These are phyloP conservation scores for Penicillium sp. DNA, from an alignment of 2,329 filamentous ascomycete species.

Conservation along the genomic window DNA sequence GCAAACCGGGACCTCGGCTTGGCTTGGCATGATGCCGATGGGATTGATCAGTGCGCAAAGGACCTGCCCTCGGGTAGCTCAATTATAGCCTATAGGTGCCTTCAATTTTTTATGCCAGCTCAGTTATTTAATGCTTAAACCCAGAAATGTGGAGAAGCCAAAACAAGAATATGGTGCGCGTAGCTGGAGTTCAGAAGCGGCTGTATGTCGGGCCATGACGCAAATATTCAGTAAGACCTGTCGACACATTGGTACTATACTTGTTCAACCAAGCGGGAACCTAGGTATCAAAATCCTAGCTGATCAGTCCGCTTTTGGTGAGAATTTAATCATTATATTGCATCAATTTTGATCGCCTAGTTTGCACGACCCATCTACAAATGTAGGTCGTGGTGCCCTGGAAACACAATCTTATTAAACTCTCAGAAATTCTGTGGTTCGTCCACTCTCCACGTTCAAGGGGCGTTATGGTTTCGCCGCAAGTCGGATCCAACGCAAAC, in stretches of 20 bases:
- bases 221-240: background rate
- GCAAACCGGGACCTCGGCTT: background rate
- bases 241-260: background rate
- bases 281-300: background rate
- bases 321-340: too few relatives aligned
- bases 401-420: background rate
- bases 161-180: too few relatives aligned
- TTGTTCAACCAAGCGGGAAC: too few relatives aligned
- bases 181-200: too few relatives aligned
- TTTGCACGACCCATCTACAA: too few relatives aligned
- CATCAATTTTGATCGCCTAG: too few relatives aligned
- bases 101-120: too few relatives aligned
- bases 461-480: background rate
- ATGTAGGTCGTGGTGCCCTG: background rate
- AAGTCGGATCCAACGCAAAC: background rate
- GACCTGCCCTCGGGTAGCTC: background rate
- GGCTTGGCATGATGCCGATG: background rate
- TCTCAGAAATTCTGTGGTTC: background rate
- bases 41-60: background rate
- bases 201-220: background rate
- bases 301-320: too few relatives aligned
- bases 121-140: too few relatives aligned
- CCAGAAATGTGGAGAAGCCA: too few relatives aligned
- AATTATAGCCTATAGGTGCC: too few relatives aligned
- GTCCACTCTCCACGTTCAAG: background rate